Evolutionary conservation across 176 grass and related monocot genomes (phyloP).

Genomic region (Juncus effusus): DNA sequence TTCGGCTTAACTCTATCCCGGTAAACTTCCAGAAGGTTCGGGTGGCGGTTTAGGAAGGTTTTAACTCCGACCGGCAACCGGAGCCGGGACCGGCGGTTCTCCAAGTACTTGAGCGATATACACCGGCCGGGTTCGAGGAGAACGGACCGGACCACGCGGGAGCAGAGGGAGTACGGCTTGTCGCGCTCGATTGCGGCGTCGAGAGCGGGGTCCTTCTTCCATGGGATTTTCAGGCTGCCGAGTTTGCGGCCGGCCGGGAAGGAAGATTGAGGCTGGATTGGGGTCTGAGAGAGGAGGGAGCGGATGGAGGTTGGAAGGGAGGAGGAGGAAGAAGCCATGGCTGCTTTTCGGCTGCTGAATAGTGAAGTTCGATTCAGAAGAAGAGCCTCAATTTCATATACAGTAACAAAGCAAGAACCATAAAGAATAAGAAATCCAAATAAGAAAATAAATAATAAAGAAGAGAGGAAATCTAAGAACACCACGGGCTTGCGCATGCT

Average conservation of each 20-base stretch:
- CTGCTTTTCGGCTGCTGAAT: neutral
- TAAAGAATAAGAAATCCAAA: too few relatives aligned
- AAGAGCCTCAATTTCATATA: too few relatives aligned
- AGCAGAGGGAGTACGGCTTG: slow-evolving; percentile 32
- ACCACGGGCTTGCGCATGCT: too few relatives aligned
- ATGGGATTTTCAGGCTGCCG: slow-evolving; percentile 57
- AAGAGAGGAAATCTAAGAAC: too few relatives aligned
- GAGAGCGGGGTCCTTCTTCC: slow-evolving; percentile 55
- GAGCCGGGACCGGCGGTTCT: slow-evolving; percentile 63
- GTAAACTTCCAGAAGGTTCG: slow-evolving; percentile 71
- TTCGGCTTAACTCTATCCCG: slow-evolving; percentile 31
- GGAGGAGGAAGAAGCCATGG: neutral
- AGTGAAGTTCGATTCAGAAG: too few relatives aligned
- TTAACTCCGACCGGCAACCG: slow-evolving; percentile 40
- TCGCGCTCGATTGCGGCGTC: slow-evolving; percentile 49
- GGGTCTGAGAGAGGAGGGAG: neutral
- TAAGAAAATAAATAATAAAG: too few relatives aligned
- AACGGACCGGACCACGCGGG: slow-evolving; percentile 73
- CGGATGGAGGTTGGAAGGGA: neutral
- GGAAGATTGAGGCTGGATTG: neutral
- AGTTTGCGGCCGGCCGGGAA: slow-evolving; percentile 13
- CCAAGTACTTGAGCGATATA: slow-evolving; percentile 67
- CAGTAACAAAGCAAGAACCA: too few relatives aligned
- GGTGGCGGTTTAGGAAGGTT: slow-evolving; percentile 69
- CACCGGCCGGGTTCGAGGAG: slow-evolving; percentile 47